These are phyloP conservation scores for Mucor irregularis DNA, from an alignment of 371 early-diverging fungal species.

Conservation along the genomic window DNA sequence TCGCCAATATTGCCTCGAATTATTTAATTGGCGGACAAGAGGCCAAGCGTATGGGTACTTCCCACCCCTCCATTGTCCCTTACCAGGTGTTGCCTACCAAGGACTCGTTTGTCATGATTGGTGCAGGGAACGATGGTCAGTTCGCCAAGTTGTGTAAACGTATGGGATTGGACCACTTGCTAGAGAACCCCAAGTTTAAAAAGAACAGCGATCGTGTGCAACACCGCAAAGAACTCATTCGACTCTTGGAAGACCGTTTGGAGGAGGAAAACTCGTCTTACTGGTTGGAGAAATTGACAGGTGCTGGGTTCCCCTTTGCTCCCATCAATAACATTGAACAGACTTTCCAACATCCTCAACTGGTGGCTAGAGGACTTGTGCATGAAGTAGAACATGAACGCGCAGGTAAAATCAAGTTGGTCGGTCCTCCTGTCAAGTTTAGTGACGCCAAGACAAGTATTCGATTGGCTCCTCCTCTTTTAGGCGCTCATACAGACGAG, in stretches of 20 bases:
- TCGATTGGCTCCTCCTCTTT: slow-evolving; percentile 79
- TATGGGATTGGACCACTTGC: slow-evolving; percentile 54
- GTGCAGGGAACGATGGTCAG: slow-evolving; percentile 88
- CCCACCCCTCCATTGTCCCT: slow-evolving; percentile 90
- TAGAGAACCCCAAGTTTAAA: slow-evolving; percentile 51
- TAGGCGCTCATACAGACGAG: slow-evolving; percentile 87
- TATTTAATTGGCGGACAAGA: slow-evolving; percentile 83
- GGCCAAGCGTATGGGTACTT: slow-evolving; percentile 83
- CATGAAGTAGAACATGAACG: slow-evolving; percentile 80
- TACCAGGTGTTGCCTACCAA: slow-evolving; percentile 86
- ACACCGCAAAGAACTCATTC: slow-evolving; percentile 67
- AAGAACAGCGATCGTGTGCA: slow-evolving; percentile 75
- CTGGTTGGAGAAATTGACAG: slow-evolving; percentile 69
- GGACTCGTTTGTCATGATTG: slow-evolving; percentile 85
- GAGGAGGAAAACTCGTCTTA: slow-evolving; percentile 49
- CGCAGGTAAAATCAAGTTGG: slow-evolving; percentile 77
- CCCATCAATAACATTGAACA: slow-evolving; percentile 85
- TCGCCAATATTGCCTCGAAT: slow-evolving; percentile 88
- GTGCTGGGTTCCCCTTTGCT: slow-evolving; percentile 77
- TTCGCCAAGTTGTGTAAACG: slow-evolving; percentile 66
- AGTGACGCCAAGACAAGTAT: slow-evolving; percentile 66
- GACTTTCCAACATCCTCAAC: slow-evolving; percentile 90
- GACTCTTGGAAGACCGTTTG: slow-evolving; percentile 54
- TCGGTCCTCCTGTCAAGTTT: slow-evolving; percentile 82
- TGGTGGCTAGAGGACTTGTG: slow-evolving; percentile 75